Evolutionary conservation across 495 filamentous ascomycete genomes (phyloP).

Genomic region (Podospora fimiseda): DNA sequence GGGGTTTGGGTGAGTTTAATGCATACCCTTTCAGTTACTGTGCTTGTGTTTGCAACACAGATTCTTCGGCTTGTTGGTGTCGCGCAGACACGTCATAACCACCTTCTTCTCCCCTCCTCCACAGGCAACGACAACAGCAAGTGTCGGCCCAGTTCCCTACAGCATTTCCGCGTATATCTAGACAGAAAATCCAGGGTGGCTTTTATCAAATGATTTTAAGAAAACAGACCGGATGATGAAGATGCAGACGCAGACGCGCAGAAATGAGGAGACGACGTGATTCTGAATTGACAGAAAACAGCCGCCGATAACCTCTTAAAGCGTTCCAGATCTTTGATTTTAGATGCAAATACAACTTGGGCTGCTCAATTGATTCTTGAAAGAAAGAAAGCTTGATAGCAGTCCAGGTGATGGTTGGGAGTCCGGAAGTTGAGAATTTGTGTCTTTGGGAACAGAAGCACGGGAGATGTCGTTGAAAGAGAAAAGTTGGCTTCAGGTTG

Average conservation of each 20-base stretch:
- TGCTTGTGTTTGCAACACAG: conserved; percentile 14
- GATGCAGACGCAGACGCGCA: conserved; percentile 5
- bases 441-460: conserved; percentile 5
- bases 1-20: conserved; percentile 22
- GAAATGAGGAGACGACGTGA: neutral
- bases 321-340: conserved; percentile 8
- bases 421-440: conserved; percentile 7
- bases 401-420: conserved; percentile 8
- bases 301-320: conserved; percentile 11
- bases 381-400: conserved; percentile 1
- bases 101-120: conserved; percentile 4
- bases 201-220: conserved; percentile 18
- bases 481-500: conserved; percentile 24
- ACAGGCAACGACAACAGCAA: conserved; percentile 13
- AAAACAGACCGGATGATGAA: conserved; percentile 14
- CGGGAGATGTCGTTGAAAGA: conserved; percentile 20
- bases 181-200: conserved; percentile 9
- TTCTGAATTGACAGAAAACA: conserved; percentile 7
- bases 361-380: conserved; percentile 4
- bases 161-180: conserved; percentile 23
- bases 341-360: conserved; percentile 13
- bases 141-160: conserved; percentile 19
- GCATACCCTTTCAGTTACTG: conserved; percentile 26
- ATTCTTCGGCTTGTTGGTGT: conserved; percentile 13
- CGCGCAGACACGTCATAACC: conserved; percentile 23